Evolutionary conservation across 352 stramenopile species (phyloP), one percentile per base, ranked within the genome.

Genomic region (Pythium vanterpoolii): DNA sequence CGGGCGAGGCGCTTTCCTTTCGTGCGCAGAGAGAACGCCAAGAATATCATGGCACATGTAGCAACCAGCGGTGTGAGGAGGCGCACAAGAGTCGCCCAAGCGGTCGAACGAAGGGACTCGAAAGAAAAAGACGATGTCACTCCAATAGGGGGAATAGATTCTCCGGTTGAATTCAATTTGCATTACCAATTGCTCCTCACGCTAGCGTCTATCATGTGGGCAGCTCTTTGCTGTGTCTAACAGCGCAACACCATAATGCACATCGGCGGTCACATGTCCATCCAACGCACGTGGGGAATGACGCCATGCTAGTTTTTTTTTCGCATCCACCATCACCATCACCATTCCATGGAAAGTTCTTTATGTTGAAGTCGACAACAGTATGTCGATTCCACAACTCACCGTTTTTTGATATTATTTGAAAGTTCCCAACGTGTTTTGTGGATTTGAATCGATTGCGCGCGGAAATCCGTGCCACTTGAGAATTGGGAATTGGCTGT

Each of bases 31-130:
- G 38, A 44, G 31, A 30, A 36, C 51, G 51, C 51, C 51, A 49
- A 58, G 38, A 58, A 58, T 58, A 58, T 34, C 51, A 49, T 58
- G 33, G 33, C 11, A 44, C 31, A 53, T 40, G n/a, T n/a, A n/a
- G n/a, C n/a, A n/a, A n/a, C 28, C 28, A 27, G 46, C 11, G 39
- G 10, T n/a, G 4, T 13, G 16, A 45, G n/a, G n/a, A 27, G n/a
- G 14, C 40, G n/a, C 40, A 6, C 40, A 42, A 42, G 34, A 42
- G 34, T 16, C 34, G 4, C 34, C 34, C 34, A 21, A 13, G 34
- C 34, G n/a, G n/a, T n/a, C n/a, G n/a, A n/a, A n/a, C n/a, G n/a
- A n/a, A n/a, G n/a, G n/a, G n/a, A n/a, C n/a, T n/a, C n/a, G n/a
- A n/a, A n/a, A n/a, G n/a, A n/a, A n/a, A n/a, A n/a, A n/a, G n/a